Base-by-base conservation (phyloP, 768 basidiomycete species). In the Daedaleopsis nitida region DNA sequence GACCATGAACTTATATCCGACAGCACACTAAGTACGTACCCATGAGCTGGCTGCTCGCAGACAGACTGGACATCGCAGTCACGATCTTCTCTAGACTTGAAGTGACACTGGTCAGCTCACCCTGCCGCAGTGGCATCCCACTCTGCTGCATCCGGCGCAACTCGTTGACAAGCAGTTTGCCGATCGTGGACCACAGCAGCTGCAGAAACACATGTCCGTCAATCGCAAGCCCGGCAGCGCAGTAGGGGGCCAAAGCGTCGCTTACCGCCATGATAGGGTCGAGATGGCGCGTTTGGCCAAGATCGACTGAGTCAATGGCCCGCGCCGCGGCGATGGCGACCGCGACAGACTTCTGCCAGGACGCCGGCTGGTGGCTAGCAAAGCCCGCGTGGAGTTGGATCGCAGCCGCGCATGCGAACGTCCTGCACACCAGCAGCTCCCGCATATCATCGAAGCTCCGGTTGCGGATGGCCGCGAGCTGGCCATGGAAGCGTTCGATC, bases 261-360 rank as follows among this genome's bases (percentile, higher is more conserved):
- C 70, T 64, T 57, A 73, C 70, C n/a, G 70, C 71, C 53, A 71
- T 53, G 32, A 72, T 57, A 1, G 69, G 66, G 42, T 73, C 70
- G 1, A 71, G 45, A 55, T 60, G 69, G 27, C 49, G 57, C 14
- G 60, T 21, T 21, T 65, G 59, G 17, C 47, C 58, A 17, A 63
- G 14, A 23, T 63, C 52, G 39, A 70, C 34, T 43, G 57, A 42
- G 44, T 66, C 60, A 8, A 70, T 57, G 17, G 65, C 59, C 9
- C 63, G 58, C 5, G 60, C 56, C 4, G 66, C 57, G 9, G 65
- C 61, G 37, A 60, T 58, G 4, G 70, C 71, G 24, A 68, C 65
- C 21, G 52, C 37, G 12, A 70, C n/a, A 32, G 57, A 60, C 57
- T 65, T 62, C 47, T 65, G 62, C 43, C 64, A 62, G 9, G 68